Conservation (phyloP, 352 stramenopile species). For the Phytophthora pluvialis region DNA sequence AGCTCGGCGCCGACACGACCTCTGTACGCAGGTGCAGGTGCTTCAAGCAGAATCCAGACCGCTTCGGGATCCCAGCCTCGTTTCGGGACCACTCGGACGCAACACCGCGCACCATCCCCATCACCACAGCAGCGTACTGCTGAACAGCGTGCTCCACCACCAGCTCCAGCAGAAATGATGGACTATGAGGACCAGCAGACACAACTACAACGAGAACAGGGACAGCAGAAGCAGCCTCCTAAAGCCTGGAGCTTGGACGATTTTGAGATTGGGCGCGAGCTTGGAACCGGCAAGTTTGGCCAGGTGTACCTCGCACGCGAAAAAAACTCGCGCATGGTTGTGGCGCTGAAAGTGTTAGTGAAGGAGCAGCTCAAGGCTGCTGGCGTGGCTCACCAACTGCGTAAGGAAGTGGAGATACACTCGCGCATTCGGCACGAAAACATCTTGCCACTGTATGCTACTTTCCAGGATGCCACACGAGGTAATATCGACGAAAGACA, state of each 20-base stretch:
- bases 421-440: conserved; percentile 88
- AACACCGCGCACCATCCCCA: conserved; percentile 5
- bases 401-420: conserved; percentile 93
- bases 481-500: conserved; percentile 27
- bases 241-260: conserved; percentile 86
- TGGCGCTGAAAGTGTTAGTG: conserved; percentile 93
- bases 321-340: conserved; percentile 75
- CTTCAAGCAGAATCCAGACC: conserved; percentile 26
- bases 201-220: conserved; percentile 26
- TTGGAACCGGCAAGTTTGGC: conserved; percentile 90
- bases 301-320: conserved; percentile 90
- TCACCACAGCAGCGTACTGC: conserved; percentile 13
- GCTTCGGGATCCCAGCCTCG: conserved; percentile 14
- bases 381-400: conserved; percentile 79
- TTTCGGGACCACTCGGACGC: conserved; percentile 20
- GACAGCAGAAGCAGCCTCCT: conserved; percentile 29
- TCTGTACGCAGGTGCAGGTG: conserved; percentile 15
- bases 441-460: conserved; percentile 88
- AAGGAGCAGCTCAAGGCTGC: conserved; percentile 81
- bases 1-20: conserved; percentile 4
- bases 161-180: conserved; percentile 37
- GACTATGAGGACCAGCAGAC: conserved; percentile 34
- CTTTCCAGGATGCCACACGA: conserved; percentile 80
- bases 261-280: conserved; percentile 86
- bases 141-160: conserved; percentile 22